These are phyloP conservation scores for Fusarium oxysporum DNA, from an alignment of 2,329 filamentous ascomycete species.

Conservation along the genomic window DNA sequence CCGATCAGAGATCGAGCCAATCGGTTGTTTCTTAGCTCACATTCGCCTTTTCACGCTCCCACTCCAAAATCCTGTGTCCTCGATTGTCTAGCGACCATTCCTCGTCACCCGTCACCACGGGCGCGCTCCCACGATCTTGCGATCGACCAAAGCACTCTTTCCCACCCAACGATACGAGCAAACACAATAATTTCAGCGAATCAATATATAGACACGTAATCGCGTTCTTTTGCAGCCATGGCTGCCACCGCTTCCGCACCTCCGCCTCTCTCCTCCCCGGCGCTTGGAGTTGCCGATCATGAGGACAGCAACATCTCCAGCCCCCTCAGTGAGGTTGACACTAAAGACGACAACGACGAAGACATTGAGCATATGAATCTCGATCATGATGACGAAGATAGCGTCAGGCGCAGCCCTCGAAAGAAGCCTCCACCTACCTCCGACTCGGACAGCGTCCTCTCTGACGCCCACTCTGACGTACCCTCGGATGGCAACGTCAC, in stretches of 20 bases:
- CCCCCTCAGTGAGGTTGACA: slow-evolving; percentile 91
- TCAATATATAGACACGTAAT: slow-evolving; percentile 25
- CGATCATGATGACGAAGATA: slow-evolving; percentile 52
- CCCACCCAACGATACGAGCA: slow-evolving; percentile 6
- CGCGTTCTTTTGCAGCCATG: slow-evolving; percentile 54
- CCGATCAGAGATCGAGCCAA: slow-evolving; percentile 11
- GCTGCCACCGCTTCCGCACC: slow-evolving; percentile 64
- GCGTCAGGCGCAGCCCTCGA: slow-evolving; percentile 44
- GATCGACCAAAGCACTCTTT: slow-evolving; percentile 20
- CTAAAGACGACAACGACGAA: slow-evolving; percentile 78
- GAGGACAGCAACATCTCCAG: slow-evolving; percentile 83
- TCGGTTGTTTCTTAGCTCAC: slow-evolving; percentile 11
- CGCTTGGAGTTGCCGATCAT: slow-evolving; percentile 56
- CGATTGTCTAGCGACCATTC: slow-evolving; percentile 24
- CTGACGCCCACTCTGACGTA: slow-evolving; percentile 61
- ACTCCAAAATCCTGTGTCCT: slow-evolving; percentile 4
- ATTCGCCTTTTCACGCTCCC: not conserved
- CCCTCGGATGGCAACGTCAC: slow-evolving; percentile 68
- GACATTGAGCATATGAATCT: slow-evolving; percentile 70
- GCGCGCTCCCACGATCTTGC: slow-evolving; percentile 40
- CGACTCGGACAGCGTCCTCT: slow-evolving; percentile 66
- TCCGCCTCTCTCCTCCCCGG: slow-evolving; percentile 60
- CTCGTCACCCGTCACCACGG: slow-evolving; percentile 24
- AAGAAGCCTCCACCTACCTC: slow-evolving; percentile 50
- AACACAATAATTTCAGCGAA: slow-evolving; percentile 8